These are phyloP conservation scores for Hibiscus tridactylites DNA, from an alignment of 345 rosid genomes.

Conservation along the genomic window DNA sequence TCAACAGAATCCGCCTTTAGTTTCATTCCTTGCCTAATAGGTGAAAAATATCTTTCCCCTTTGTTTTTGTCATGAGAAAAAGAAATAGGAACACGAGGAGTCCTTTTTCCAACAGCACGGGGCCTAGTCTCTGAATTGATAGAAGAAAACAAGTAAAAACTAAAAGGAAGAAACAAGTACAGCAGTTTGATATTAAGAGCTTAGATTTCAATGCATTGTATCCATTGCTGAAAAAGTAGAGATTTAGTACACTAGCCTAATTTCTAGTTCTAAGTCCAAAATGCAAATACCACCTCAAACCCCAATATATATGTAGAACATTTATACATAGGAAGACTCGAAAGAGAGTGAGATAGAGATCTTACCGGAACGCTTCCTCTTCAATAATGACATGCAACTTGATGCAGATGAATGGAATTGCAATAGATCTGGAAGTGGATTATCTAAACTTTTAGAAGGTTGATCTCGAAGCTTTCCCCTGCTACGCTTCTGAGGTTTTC, in stretches of 20 bases:
- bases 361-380: conserved; percentile 62
- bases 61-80: conserved; percentile 44
- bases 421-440: conserved; percentile 47
- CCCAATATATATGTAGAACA: background rate
- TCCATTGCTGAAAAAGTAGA: background rate
- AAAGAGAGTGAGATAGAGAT: conserved; percentile 14
- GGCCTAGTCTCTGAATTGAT: conserved; percentile 50
- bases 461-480: conserved; percentile 31
- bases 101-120: conserved; percentile 83
- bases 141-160: conserved; percentile 18
- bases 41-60: conserved; percentile 42
- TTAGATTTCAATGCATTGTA: background rate
- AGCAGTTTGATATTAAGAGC: conserved; percentile 1
- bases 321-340: background rate
- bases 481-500: conserved; percentile 47
- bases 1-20: conserved; percentile 40
- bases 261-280: background rate
- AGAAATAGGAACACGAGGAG: conserved; percentile 71
- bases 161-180: background rate
- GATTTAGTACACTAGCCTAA: conserved; percentile 4
- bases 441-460: conserved; percentile 41
- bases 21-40: conserved; percentile 44
- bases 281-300: background rate
- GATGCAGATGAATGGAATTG: conserved; percentile 53
- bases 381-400: conserved; percentile 46